Base-by-base conservation (phyloP, 2,329 filamentous ascomycete species). In the Rugonectria rugulosa region DNA sequence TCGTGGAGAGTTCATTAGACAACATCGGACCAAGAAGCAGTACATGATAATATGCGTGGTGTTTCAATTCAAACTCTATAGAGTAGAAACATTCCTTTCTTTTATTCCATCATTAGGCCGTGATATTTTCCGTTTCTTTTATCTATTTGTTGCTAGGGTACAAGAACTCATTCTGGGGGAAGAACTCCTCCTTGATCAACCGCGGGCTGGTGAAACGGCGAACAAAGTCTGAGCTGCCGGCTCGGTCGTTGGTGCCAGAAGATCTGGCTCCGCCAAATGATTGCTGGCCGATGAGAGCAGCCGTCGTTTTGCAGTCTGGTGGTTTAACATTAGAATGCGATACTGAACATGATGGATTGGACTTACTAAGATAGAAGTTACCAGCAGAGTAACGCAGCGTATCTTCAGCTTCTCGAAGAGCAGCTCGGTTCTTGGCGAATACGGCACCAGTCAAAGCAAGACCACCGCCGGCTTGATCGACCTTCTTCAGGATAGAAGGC, bases 161-260 rank as follows among this genome's bases (percentile, higher is more conserved):
- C 21, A 71, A 61, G 53, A 82, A 80, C 17, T 68, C 72, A 41
- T 76, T 73, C 21, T 61, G 59, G 38, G 60, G 60, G 26, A 68
- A 65, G 66, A 76, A 80, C 46, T 81, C 78, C 66, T 81, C 78
- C 68, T 85, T 85, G 62, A 85, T 75, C 6, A 79, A 78, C 48
- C 81, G 70, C 51, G 77, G 73, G 63, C 79, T 80, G 12, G 80
- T 78, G 62, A 84, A 84, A 17, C 82, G 75, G 55, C 75, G 72
- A 58, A 85, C 65, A 56, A 81, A 72, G 27, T 75, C 76, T 40
- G 77, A 72, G 63, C 79, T 84, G 31, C 82, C 82, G 3, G 81
- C 81, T 73, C 84, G 84, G 66, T 84, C 81, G 60, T 82, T 83
- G 12, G 82, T 84, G 26, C 82, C 81, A 41, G 79, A 82, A 38